phyloP scores from a whole-genome alignment of 1,284 basidiomycete species.

The Coniophora puteana region DNA sequence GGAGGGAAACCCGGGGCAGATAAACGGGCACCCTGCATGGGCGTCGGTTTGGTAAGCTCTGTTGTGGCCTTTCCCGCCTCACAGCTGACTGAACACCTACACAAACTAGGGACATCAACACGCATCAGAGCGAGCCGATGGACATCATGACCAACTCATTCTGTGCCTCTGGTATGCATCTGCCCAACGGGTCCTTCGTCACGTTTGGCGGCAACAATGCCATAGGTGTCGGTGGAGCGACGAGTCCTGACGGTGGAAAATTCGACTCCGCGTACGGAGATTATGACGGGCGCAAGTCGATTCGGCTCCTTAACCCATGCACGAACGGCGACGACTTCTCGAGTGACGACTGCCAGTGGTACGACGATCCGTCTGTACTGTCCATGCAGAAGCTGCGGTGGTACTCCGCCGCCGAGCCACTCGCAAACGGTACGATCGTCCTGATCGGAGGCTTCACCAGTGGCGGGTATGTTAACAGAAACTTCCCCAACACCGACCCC shows the following conservation, averaged over 20 bases:
- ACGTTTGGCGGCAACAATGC: conserved; percentile 78
- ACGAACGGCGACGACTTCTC: conserved; percentile 46
- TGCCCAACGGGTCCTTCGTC: conserved; percentile 60
- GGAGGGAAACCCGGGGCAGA: conserved; percentile 36
- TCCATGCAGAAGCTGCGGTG: conserved; percentile 79
- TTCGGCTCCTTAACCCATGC: conserved; percentile 78
- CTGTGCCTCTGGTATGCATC: conserved; percentile 74
- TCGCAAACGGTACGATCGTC: conserved; percentile 65
- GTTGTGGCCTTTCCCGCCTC: background rate
- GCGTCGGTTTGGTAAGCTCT: conserved; percentile 36
- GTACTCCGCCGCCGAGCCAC: conserved; percentile 84
- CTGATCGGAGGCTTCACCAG: conserved; percentile 81
- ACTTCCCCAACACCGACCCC: conserved; percentile 66
- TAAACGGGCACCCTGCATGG: conserved; percentile 41
- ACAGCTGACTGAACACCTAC: background rate
- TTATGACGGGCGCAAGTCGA: conserved; percentile 62
- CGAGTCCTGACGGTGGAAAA: conserved; percentile 30
- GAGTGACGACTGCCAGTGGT: conserved; percentile 66
- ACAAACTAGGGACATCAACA: conserved; percentile 53
- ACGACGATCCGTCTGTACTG: conserved; percentile 63
- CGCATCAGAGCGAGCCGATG: conserved; percentile 54
- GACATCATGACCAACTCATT: conserved; percentile 80
- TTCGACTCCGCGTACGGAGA: conserved; percentile 63
- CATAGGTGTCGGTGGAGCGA: conserved; percentile 66
- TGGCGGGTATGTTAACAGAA: conserved; percentile 88